Conservation (phyloP, 768 basidiomycete genomes). For the Boletus pseudopeckii region DNA sequence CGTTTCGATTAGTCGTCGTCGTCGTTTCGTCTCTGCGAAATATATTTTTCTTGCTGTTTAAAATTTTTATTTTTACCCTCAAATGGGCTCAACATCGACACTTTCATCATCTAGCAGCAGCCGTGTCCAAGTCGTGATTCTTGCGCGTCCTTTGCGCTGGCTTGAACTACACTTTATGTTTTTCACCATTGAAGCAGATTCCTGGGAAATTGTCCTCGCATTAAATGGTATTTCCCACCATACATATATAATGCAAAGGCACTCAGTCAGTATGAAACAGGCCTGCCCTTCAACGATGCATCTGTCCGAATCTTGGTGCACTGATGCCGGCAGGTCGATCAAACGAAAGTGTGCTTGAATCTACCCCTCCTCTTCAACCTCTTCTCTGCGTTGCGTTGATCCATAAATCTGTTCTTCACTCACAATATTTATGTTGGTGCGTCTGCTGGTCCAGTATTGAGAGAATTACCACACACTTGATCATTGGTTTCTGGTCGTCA, state of each 20-base stretch:
- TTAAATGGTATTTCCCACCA: slow-evolving; percentile 11
- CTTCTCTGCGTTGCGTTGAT: background rate
- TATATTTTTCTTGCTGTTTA: background rate
- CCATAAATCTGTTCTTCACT: background rate
- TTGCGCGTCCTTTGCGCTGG: too few species aligned
- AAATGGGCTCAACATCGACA: background rate
- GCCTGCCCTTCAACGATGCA: background rate
- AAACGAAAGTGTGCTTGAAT: background rate
- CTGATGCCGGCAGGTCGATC: background rate
- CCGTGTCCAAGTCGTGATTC: background rate
- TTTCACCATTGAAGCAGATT: background rate
- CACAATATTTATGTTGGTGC: slow-evolving; percentile 1
- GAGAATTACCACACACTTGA: background rate
- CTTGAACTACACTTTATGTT: background rate
- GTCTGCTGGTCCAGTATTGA: background rate
- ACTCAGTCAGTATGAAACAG: background rate
- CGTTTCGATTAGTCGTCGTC: background rate
- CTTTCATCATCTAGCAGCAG: background rate
- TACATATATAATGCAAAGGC: background rate
- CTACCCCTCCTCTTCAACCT: background rate
- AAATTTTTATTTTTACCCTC: background rate
- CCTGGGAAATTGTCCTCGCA: background rate
- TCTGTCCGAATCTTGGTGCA: background rate
- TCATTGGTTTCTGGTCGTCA: background rate
- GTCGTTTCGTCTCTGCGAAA: background rate